These are phyloP conservation scores for Allantophomopsis lycopodina DNA, from an alignment of 2,329 filamentous ascomycete genomes.

Conservation along the genomic window DNA sequence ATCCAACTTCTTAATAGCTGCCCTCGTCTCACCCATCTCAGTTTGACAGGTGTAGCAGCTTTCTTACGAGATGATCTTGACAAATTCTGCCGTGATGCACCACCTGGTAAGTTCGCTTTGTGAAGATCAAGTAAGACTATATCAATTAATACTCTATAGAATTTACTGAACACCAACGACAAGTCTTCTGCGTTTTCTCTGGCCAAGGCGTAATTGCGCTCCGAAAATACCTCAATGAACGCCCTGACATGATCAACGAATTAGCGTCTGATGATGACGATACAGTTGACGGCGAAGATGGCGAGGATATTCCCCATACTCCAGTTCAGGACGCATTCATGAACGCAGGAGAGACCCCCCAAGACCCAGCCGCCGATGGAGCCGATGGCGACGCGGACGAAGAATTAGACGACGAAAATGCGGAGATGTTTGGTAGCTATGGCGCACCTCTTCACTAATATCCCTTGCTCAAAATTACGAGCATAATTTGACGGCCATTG, in stretches of 20 bases:
- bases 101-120: constrained; percentile 37
- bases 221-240: constrained; percentile 64
- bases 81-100: constrained; percentile 74
- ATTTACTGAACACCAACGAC: constrained; percentile 88
- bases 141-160: constrained; percentile 32
- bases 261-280: constrained; percentile 76
- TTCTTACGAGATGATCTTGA: constrained; percentile 81
- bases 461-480: too few species aligned
- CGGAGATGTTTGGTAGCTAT: too few species aligned
- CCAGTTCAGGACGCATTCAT: too few species aligned
- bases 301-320: too few species aligned
- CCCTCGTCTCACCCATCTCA: constrained; percentile 83
- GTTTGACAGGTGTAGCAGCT: constrained; percentile 82
- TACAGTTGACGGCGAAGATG: constrained; percentile 59
- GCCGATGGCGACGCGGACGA: not conserved
- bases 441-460: too few species aligned
- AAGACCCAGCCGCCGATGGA: not conserved
- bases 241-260: constrained; percentile 45
- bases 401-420: not conserved
- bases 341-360: too few species aligned
- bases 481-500: too few species aligned
- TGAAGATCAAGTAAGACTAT: constrained; percentile 3
- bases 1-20: constrained; percentile 81
- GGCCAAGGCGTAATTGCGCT: constrained; percentile 69
- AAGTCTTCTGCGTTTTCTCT: constrained; percentile 96